Conservation (phyloP, 2,329 filamentous ascomycete species). For the Cytospora paraplurivora region DNA sequence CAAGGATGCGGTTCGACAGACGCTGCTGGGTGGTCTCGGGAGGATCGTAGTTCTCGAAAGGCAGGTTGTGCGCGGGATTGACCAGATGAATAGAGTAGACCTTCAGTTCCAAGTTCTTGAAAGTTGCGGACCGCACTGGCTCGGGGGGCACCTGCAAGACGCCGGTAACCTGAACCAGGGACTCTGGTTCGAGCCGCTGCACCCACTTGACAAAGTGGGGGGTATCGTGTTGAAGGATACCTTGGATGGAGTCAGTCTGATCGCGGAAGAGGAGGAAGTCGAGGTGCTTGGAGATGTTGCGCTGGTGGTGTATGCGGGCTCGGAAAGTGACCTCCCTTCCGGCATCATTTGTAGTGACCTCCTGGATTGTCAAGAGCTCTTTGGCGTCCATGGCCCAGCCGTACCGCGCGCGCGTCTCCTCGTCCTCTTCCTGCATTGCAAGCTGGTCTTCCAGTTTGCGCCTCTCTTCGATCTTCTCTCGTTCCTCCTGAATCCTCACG, state of each 20-base stretch:
- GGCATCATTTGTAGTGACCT: conserved; percentile 52
- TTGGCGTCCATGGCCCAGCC: conserved; percentile 35
- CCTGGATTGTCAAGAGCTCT: conserved; percentile 43
- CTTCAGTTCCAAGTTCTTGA: conserved; percentile 75
- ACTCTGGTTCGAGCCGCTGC: conserved; percentile 77
- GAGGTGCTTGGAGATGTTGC: conserved; percentile 78
- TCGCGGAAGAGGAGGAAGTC: conserved; percentile 87
- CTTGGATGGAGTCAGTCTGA: conserved; percentile 80
- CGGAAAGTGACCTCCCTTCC: conserved; percentile 67
- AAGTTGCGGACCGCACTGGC: conserved; percentile 72
- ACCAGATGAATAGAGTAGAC: conserved; percentile 59
- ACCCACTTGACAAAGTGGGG: conserved; percentile 78
- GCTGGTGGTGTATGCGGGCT: conserved; percentile 75
- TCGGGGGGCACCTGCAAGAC: conserved; percentile 73
- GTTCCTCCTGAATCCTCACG: conserved; percentile 21
- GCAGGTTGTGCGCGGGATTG: conserved; percentile 51
- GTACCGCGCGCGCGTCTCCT: conserved; percentile 37
- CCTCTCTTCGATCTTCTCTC: conserved; percentile 37
- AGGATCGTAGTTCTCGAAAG: conserved; percentile 54
- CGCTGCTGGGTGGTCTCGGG: conserved; percentile 61
- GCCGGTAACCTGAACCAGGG: conserved; percentile 75
- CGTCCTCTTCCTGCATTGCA: conserved; percentile 35
- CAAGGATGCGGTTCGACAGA: conserved; percentile 74
- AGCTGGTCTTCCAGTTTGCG: conserved; percentile 41
- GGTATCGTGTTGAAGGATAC: conserved; percentile 63